Percentiles rank a stretch among this genome's conserved stretches.
Evolutionary conservation across 441 rosid species (phyloP).

Genomic region (Rhodomyrtus psidioides): DNA sequence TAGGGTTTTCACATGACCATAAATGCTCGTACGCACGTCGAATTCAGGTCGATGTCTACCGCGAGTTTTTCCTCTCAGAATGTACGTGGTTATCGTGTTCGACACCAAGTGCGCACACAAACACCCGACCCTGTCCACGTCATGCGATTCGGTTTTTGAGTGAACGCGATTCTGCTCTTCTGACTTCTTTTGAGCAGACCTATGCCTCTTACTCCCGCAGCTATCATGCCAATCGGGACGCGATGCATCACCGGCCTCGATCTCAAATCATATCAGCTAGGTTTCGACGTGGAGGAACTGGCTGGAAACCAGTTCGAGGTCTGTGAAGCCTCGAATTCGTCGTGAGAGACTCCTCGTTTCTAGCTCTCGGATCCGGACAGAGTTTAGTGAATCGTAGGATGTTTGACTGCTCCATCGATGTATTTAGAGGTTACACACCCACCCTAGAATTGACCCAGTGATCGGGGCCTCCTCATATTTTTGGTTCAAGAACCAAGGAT

Average conservation of each 20-base stretch:
- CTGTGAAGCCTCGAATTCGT: not conserved
- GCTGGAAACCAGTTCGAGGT: not conserved
- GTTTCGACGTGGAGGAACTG: not conserved
- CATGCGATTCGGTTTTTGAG: not conserved
- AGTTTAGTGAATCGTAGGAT: not conserved
- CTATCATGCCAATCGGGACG: conserved; percentile 9
- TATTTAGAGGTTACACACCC: not conserved
- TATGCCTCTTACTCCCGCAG: not conserved
- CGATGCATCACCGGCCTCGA: conserved; percentile 16
- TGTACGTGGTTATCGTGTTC: not conserved
- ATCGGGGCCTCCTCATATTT: not conserved
- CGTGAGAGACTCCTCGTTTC: not conserved
- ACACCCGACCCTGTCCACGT: not conserved
- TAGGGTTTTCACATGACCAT: not conserved
- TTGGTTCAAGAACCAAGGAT: not conserved
- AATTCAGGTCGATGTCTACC: not conserved
- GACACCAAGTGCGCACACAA: not conserved
- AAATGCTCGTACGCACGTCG: not conserved
- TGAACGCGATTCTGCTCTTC: not conserved
- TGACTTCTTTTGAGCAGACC: not conserved
- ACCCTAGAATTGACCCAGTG: not conserved
- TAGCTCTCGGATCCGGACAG: not conserved
- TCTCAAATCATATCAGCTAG: conserved; percentile 9
- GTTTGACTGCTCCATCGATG: not conserved
- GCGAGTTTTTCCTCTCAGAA: not conserved